phyloP scores from a whole-genome alignment of 441 rosid genomes.

The Aleurites moluccanus region DNA sequence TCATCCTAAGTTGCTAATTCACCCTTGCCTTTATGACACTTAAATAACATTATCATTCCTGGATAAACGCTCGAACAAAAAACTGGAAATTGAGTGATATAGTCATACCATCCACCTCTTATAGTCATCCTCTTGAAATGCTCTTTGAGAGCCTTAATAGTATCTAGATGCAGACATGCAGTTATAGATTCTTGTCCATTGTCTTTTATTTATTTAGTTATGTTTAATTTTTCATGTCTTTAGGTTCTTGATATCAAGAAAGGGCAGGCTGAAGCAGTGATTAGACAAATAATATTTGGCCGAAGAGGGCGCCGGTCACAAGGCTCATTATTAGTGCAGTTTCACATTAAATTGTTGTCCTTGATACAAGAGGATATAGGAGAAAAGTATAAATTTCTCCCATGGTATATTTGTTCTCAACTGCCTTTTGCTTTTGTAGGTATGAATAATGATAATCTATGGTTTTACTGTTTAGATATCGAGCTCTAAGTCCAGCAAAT shows the following conservation, averaged over 20 bases:
- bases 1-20: too few species aligned
- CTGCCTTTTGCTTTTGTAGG: slow-evolving; percentile 3
- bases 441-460: slow-evolving; percentile 18
- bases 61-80: too few species aligned
- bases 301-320: slow-evolving; percentile 46
- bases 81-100: too few species aligned
- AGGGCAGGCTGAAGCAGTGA: slow-evolving; percentile 65
- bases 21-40: too few species aligned
- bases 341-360: slow-evolving; percentile 54
- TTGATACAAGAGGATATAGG: slow-evolving; percentile 51
- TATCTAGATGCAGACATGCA: too few species aligned
- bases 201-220: background rate
- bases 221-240: slow-evolving; percentile 10
- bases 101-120: too few species aligned
- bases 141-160: too few species aligned
- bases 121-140: too few species aligned
- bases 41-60: too few species aligned
- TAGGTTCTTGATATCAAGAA: slow-evolving; percentile 70
- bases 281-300: slow-evolving; percentile 56
- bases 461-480: slow-evolving; percentile 42
- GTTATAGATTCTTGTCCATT: background rate
- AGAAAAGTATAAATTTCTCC: slow-evolving; percentile 43
- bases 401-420: slow-evolving; percentile 11
- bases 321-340: slow-evolving; percentile 42
- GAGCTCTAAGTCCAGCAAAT: slow-evolving; percentile 43